Percentiles rank a stretch among this genome's conserved stretches.
These are phyloP conservation scores for Amphichorda felina DNA, from an alignment of 2,329 filamentous ascomycete genomes.

Conservation along the genomic window DNA sequence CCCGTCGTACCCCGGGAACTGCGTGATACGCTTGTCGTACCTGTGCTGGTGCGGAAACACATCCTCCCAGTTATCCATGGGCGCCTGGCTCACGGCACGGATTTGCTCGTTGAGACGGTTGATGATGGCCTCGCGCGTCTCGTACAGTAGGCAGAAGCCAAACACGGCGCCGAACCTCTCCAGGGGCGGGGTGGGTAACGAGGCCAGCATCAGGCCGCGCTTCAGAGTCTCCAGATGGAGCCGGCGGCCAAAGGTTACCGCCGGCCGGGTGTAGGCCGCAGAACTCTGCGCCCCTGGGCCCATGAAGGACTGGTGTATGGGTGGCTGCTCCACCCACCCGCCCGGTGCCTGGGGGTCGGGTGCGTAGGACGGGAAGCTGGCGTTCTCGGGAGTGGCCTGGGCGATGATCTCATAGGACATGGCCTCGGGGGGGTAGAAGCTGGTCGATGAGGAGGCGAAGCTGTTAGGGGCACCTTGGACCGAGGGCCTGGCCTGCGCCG, in stretches of 20 bases:
- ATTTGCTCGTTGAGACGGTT: conserved; percentile 23
- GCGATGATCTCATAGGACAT: conserved; percentile 35
- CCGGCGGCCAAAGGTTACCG: conserved; percentile 57
- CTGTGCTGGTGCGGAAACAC: conserved; percentile 58
- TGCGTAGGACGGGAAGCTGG: conserved; percentile 34
- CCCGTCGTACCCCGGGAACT: conserved; percentile 35
- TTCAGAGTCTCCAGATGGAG: conserved; percentile 58
- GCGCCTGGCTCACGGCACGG: conserved; percentile 18
- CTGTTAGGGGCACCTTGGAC: conserved; percentile 3
- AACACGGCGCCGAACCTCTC: conserved; percentile 45
- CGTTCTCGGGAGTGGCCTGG: conserved; percentile 37
- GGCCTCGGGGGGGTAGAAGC: conserved; percentile 3
- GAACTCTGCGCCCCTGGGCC: not conserved
- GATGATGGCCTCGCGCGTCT: conserved; percentile 35
- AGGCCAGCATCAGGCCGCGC: conserved; percentile 45
- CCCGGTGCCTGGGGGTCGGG: conserved; percentile 6
- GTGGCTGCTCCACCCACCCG: conserved; percentile 1
- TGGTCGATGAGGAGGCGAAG: conserved; percentile 3
- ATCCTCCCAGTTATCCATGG: conserved; percentile 44
- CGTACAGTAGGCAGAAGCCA: conserved; percentile 55
- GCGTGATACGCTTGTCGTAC: conserved; percentile 15
- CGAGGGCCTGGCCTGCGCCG: not conserved
- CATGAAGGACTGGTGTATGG: not conserved
- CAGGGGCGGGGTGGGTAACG: conserved; percentile 33
- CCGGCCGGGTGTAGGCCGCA: conserved; percentile 42